Evolutionary conservation across 176 grass and related monocot genomes (phyloP).

Genomic region (Zea mays): DNA sequence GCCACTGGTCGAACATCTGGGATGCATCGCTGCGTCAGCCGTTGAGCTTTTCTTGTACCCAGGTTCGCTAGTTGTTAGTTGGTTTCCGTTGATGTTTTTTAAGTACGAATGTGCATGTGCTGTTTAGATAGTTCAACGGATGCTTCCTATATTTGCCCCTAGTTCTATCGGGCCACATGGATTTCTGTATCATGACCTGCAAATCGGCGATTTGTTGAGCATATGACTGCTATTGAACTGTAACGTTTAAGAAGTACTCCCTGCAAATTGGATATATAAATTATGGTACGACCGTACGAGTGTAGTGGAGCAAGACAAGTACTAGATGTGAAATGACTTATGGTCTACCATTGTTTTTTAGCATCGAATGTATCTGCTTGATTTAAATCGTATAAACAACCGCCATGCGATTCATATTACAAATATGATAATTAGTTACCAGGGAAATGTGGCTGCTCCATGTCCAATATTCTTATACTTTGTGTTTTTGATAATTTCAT

Average conservation of each 20-base stretch:
- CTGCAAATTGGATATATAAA: background rate
- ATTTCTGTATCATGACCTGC: background rate
- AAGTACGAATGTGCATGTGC: background rate
- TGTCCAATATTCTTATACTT: background rate
- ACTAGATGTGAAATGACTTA: background rate
- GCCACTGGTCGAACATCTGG: conserved; percentile 22
- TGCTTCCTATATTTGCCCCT: background rate
- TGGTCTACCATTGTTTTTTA: background rate
- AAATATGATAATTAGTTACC: conserved; percentile 14
- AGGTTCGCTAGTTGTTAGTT: background rate
- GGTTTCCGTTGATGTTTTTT: background rate
- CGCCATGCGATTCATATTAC: background rate
- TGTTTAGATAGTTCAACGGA: background rate
- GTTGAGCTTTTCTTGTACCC: background rate
- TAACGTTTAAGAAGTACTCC: background rate
- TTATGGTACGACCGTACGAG: background rate
- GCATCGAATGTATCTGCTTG: background rate
- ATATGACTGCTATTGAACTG: background rate
- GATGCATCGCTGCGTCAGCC: background rate
- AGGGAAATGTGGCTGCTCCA: conserved; percentile 15
- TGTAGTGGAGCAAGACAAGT: background rate
- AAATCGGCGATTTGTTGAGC: background rate
- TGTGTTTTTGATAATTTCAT: conserved; percentile 4
- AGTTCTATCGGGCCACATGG: background rate
- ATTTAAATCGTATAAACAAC: background rate